phyloP scores from a whole-genome alignment of 2,329 filamentous ascomycete genomes.

The Epichloe elymi region DNA sequence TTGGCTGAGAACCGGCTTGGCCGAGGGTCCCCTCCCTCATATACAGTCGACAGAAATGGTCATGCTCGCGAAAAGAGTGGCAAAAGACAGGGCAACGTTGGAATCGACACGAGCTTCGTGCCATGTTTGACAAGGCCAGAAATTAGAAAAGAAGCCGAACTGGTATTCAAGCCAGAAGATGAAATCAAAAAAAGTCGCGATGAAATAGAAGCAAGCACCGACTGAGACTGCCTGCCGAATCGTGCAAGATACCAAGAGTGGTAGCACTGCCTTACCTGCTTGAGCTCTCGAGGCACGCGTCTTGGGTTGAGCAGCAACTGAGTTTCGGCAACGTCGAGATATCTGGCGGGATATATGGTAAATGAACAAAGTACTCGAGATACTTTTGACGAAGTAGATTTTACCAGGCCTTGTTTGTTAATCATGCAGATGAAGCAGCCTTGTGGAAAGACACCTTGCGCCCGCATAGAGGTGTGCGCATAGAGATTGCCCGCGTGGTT shows the following conservation, averaged over 20 bases:
- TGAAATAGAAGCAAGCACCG: not conserved
- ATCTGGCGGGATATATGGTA: not conserved
- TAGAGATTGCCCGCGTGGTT: slow-evolving; percentile 1
- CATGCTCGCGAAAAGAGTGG: not conserved
- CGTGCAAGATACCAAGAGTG: too few species aligned
- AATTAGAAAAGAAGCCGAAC: too few species aligned
- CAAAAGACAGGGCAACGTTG: not conserved
- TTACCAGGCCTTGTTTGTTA: too few species aligned
- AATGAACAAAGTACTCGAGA: not conserved
- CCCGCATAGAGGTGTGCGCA: not conserved
- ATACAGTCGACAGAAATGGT: not conserved
- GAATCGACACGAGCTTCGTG: too few species aligned
- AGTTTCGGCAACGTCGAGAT: not conserved
- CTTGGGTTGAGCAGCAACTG: not conserved
- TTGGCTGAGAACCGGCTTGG: too few species aligned
- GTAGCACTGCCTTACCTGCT: not conserved
- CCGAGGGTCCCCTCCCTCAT: too few species aligned
- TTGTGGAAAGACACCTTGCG: too few species aligned
- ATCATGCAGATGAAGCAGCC: too few species aligned
- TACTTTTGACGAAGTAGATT: too few species aligned
- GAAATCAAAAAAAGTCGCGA: not conserved
- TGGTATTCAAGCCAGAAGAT: too few species aligned
- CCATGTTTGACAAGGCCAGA: too few species aligned
- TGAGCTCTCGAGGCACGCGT: not conserved
- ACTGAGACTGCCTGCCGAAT: not conserved